These are phyloP conservation scores for Yarrowia hollandica DNA, from an alignment of 805 yeast species.

Conservation along the genomic window DNA sequence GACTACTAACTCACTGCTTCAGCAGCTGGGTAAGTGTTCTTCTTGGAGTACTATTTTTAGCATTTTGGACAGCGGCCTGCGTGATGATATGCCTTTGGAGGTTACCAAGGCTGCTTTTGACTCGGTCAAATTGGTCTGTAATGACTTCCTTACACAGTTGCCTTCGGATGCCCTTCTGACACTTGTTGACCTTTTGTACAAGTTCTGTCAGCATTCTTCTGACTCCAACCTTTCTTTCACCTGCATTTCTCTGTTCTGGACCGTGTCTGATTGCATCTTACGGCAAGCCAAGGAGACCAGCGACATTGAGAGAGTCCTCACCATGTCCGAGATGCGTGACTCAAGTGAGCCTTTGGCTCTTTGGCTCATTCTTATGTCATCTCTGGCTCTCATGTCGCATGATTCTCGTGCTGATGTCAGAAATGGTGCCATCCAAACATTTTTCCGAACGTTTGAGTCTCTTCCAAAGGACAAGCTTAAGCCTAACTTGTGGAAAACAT, in stretches of 20 bases:
- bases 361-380: slow-evolving; percentile 65
- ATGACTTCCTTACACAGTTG: slow-evolving; percentile 74
- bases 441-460: slow-evolving; percentile 72
- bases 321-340: slow-evolving; percentile 34
- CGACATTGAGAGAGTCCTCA: slow-evolving; percentile 33
- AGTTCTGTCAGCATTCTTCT: slow-evolving; percentile 66
- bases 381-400: slow-evolving; percentile 60
- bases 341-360: slow-evolving; percentile 40
- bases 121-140: slow-evolving; percentile 77
- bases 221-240: slow-evolving; percentile 89
- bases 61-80: slow-evolving; percentile 44
- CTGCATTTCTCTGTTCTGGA: slow-evolving; percentile 89
- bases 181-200: slow-evolving; percentile 68
- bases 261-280: slow-evolving; percentile 72
- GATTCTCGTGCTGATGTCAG: slow-evolving; percentile 78
- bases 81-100: slow-evolving; percentile 40
- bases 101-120: slow-evolving; percentile 73
- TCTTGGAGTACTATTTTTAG: slow-evolving; percentile 70
- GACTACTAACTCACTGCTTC: slow-evolving; percentile 2
- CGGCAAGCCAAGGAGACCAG: slow-evolving; percentile 34
- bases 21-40: slow-evolving; percentile 67
- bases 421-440: slow-evolving; percentile 86
- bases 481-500: slow-evolving; percentile 17
- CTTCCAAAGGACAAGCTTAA: slow-evolving; percentile 5
- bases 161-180: slow-evolving; percentile 64